Base-by-base conservation (phyloP, 768 basidiomycete genomes). In the Leccinum subgranulosum region DNA sequence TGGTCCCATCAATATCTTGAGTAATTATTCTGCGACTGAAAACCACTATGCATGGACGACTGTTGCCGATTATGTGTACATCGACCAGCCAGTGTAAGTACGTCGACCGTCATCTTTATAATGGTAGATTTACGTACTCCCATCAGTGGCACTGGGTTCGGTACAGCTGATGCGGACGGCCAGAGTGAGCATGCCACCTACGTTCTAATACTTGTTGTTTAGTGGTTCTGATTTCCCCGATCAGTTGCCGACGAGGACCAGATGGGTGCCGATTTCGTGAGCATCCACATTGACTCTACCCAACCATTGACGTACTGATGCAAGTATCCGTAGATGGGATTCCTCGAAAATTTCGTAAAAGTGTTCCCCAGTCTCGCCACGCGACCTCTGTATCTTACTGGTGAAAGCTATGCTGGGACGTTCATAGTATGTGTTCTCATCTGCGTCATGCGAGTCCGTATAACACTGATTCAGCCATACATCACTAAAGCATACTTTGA, bases 371-470 rank as follows among this genome's bases (percentile, higher is more conserved):
- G 77, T 61, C 76, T 90, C 19, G 81, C 81, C 17, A 82, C 74
- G 2, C 81, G 89, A 27, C 88, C 88, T 17, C 74, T 90, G 49
- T 73, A 84, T 67, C 65, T 91, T n/a, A 84, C 84, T 0, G 88
- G 88, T 3, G 88, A 90, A 70, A 87, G 85, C 65, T 90, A 89
- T 69, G 82, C 88, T 21, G 88, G 88, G 25, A 79, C 75, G 50
- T 88, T 84, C 61, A 88, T 89, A 49, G 83, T 83, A 61, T 57
- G 82, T 69, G 6, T 47, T 23, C 23, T 27, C 46, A 21, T 86
- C 84, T 31, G 19, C 4, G 7, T 3, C n/a, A 14, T 15, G 17
- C 14, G 15, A 33, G 6, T 51, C 11, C 12, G 4, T 46, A 2
- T 25, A 14, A 55, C 5, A 17, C 17, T 2, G 4, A 6, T 74